phyloP scores from a whole-genome alignment of 108 stramenopile genomes.

The Conticribra weissflogii region DNA sequence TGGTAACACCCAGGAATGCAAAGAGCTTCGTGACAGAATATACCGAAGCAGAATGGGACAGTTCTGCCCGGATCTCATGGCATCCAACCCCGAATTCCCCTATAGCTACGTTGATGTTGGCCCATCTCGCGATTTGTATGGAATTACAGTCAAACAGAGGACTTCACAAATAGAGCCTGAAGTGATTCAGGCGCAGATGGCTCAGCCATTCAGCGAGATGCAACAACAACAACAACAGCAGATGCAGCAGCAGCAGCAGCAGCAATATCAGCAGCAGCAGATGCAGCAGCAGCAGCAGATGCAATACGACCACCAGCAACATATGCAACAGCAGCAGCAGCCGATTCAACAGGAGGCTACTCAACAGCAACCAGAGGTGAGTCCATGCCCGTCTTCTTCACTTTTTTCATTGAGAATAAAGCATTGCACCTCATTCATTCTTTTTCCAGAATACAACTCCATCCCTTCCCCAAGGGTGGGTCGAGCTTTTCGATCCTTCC shows the following conservation, averaged over 20 bases:
- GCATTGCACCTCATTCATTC: no score
- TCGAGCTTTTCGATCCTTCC: constrained; percentile 75
- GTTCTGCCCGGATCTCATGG: constrained; percentile 66
- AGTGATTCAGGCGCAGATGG: constrained; percentile 36
- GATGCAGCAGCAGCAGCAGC: constrained; percentile 46
- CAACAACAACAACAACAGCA: constrained; percentile 53
- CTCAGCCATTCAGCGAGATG: constrained; percentile 14
- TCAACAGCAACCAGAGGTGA: constrained; percentile 18
- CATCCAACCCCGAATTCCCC: constrained; percentile 77
- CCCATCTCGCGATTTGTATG: constrained; percentile 54
- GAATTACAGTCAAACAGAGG: constrained; percentile 43
- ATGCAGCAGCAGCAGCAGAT: constrained; percentile 18
- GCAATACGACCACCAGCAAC: constrained; percentile 49
- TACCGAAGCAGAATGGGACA: constrained; percentile 68
- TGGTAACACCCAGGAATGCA: constrained; percentile 59
- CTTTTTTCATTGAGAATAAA: no score
- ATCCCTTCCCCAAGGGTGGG: constrained; percentile 77
- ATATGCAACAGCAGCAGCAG: constrained; percentile 46
- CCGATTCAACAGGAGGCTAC: constrained; percentile 30
- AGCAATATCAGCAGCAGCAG: constrained; percentile 48
- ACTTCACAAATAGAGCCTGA: constrained; percentile 30
- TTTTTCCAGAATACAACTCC: constrained; percentile 18
- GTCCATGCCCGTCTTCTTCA: neutral
- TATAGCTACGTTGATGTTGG: constrained; percentile 62
- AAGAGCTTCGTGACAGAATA: constrained; percentile 72